Base-by-base conservation (phyloP, 495 filamentous ascomycete species). In the Neurospora sp. region DNA sequence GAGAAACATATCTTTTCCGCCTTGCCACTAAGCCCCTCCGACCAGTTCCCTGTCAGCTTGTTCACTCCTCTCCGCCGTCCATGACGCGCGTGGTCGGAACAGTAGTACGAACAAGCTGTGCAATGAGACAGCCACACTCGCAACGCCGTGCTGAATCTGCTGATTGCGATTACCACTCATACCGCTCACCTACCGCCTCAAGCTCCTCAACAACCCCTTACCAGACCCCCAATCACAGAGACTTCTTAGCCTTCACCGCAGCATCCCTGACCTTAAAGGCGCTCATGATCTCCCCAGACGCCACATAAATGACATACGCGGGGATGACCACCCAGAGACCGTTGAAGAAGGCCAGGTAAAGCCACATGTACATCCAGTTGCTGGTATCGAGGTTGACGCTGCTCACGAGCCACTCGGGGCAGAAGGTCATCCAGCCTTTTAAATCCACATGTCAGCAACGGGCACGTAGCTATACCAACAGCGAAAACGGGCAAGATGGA, bases 341-440 rank as follows among this genome's bases (percentile, higher is more conserved):
- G 78, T 98, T 98, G 84, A 97, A 97, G 83, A 97, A 97, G 75
- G 92, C 85, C 70, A 98, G 82, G 78, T 97, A 97, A 12, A 97
- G 83, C 93, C 93, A 92, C 75, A 91, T 79, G 77, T 94, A 97
- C 86, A 98, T 94, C 74, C 88, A 91, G 76, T 96, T 94, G 73
- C 87, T 89, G 0, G 89, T 91, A 75, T 94, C 90, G 76, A 98
- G 85, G 80, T 93, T 93, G 73, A 88, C 80, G 72, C 85, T 92
- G 2, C 90, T 92, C 4, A 87, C 91, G 71, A 98, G 81, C 94
- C 94, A 98, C 83, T 98, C 95, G 16, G 95, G 95, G 75, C 88
- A 91, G 82, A 98, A 98, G 0, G 95, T 98, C 92, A 98, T 98
- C 79, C 91, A 97, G 14, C 92, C 91, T 90, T 69, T 20, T 37